These are phyloP conservation scores for Ensete ventricosum DNA, from an alignment of 176 grass and related monocot species.

Conservation along the genomic window DNA sequence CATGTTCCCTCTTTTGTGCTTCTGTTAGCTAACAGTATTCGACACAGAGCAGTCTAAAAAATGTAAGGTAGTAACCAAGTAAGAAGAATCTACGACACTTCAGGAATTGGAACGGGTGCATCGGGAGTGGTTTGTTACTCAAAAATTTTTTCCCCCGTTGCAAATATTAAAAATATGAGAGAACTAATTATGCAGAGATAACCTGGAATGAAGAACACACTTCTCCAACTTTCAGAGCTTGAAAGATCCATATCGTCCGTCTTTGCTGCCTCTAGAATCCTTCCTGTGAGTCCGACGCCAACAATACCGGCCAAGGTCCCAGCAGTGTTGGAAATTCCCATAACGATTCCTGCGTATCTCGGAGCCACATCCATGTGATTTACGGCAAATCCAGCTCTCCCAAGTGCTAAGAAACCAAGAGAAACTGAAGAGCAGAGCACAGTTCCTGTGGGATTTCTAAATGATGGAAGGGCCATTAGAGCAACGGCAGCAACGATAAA, in stretches of 20 bases:
- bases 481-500: constrained; percentile 58
- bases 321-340: constrained; percentile 80
- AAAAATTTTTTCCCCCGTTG: constrained; percentile 76
- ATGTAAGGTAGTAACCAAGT: background rate
- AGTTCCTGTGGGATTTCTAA: constrained; percentile 46
- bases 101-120: background rate
- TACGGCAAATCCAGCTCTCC: constrained; percentile 71
- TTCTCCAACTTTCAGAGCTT: constrained; percentile 54
- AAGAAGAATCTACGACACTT: background rate
- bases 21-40: background rate
- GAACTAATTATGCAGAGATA: constrained; percentile 78
- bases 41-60: background rate
- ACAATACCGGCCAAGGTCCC: constrained; percentile 76
- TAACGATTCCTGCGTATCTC: constrained; percentile 77
- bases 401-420: constrained; percentile 65
- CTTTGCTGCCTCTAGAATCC: constrained; percentile 62
- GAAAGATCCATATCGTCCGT: constrained; percentile 52
- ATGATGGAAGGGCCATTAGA: constrained; percentile 59
- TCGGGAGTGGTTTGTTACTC: constrained; percentile 25
- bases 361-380: constrained; percentile 89
- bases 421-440: constrained; percentile 49
- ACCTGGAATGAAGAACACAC: constrained; percentile 58
- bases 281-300: constrained; percentile 58
- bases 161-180: constrained; percentile 61
- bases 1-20: background rate